A percentile compares a stretch with the other conserved stretches of the same genome.
Evolutionary conservation across 2,329 filamentous ascomycete species (phyloP).

Genomic region (Onygenales sp.): DNA sequence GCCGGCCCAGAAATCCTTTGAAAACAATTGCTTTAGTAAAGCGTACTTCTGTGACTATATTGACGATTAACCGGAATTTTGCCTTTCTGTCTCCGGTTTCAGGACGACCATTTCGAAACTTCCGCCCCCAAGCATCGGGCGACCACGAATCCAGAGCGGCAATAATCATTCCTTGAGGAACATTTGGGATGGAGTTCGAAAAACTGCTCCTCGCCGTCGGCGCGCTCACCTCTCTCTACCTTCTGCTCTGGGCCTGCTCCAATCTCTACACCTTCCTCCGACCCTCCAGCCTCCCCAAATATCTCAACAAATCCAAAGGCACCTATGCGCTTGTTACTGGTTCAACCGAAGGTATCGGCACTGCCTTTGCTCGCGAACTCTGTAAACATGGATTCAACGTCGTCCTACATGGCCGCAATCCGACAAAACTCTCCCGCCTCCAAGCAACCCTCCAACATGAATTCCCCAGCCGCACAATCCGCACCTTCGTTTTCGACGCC

Average conservation of each 20-base stretch:
- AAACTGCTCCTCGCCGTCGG: conserved; percentile 4
- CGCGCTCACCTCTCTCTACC: conserved; percentile 3
- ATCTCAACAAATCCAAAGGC: conserved; percentile 11
- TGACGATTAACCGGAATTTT: too few species aligned
- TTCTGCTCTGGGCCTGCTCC: conserved; percentile 2
- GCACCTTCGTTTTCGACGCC: conserved; percentile 38
- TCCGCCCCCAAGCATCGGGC: too few species aligned
- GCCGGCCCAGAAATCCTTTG: too few species aligned
- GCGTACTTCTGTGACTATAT: too few species aligned
- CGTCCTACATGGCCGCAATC: conserved; percentile 48
- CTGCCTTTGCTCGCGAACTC: conserved; percentile 43
- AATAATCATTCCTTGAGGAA: too few species aligned
- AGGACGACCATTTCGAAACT: too few species aligned
- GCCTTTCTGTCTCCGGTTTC: too few species aligned
- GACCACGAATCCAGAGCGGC: too few species aligned
- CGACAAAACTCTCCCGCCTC: conserved; percentile 37
- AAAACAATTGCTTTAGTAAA: too few species aligned
- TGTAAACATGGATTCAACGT: conserved; percentile 45
- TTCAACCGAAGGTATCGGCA: conserved; percentile 47
- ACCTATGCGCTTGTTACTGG: conserved; percentile 46
- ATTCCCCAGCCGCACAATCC: conserved; percentile 33
- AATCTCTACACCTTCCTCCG: conserved; percentile 11
- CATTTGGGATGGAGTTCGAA: too few species aligned
- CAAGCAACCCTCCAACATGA: conserved; percentile 28
- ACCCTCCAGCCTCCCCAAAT: conserved; percentile 12